phyloP scores from a whole-genome alignment of 2,329 filamentous ascomycete genomes.

The Hysterium pulicare region DNA sequence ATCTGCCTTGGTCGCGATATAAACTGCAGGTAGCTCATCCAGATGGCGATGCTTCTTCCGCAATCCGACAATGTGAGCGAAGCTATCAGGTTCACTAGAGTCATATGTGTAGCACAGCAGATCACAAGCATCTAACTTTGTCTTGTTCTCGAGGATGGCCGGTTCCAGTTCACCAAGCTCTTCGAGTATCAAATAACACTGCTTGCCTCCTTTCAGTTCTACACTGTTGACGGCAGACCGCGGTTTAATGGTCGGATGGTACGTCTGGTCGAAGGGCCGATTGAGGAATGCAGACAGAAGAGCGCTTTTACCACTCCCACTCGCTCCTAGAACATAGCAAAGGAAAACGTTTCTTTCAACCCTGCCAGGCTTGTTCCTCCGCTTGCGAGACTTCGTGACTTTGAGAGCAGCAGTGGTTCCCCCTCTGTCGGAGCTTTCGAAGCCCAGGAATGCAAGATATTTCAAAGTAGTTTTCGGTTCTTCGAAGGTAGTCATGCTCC shows the following conservation, averaged over 20 bases:
- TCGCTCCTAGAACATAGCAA: constrained; percentile 85
- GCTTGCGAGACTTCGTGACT: constrained; percentile 86
- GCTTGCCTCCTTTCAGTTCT: constrained; percentile 90
- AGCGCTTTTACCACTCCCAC: constrained; percentile 85
- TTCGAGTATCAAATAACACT: constrained; percentile 93
- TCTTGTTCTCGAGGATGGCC: constrained; percentile 86
- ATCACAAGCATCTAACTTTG: constrained; percentile 88
- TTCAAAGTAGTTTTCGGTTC: constrained; percentile 93
- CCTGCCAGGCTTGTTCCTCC: constrained; percentile 73
- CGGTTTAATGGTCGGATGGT: constrained; percentile 92
- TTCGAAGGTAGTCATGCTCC: constrained; percentile 99
- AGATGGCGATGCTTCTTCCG: constrained; percentile 77
- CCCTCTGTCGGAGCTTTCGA: constrained; percentile 72
- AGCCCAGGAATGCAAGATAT: constrained; percentile 93
- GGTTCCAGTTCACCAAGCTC: constrained; percentile 95
- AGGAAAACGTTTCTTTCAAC: constrained; percentile 93
- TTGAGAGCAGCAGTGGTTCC: constrained; percentile 83
- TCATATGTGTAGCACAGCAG: constrained; percentile 95
- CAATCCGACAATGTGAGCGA: constrained; percentile 82
- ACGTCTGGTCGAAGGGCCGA: constrained; percentile 76
- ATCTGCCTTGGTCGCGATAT: constrained; percentile 91
- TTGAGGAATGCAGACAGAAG: constrained; percentile 89
- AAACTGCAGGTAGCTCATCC: constrained; percentile 85
- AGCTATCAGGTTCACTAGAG: constrained; percentile 93
- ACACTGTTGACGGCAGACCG: constrained; percentile 93